Percentiles rank a stretch among this genome's conserved stretches.
Conservation (phyloP, 495 filamentous ascomycete species). For the Cercophora newfieldiana region DNA sequence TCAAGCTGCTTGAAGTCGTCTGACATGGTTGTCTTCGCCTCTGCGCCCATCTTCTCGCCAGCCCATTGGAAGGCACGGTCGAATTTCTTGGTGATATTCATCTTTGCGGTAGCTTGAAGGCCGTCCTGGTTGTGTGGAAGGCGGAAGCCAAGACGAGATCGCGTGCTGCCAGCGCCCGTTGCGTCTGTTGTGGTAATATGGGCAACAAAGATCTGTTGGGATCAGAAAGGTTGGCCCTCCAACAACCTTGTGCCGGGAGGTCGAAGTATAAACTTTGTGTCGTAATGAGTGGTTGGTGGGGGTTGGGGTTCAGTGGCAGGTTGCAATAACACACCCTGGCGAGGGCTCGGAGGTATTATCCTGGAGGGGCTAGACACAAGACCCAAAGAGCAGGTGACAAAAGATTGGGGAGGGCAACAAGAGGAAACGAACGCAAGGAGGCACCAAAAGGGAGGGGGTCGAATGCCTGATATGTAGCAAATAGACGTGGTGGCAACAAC, state of each 20-base stretch:
- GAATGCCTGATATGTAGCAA: slow-evolving; percentile 24
- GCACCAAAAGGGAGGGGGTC: slow-evolving; percentile 5
- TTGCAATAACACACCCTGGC: slow-evolving; percentile 1
- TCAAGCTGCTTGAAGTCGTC: slow-evolving; percentile 95
- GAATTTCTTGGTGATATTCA: slow-evolving; percentile 96
- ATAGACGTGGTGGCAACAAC: slow-evolving; percentile 25
- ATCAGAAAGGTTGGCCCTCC: not conserved
- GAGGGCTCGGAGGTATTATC: slow-evolving; percentile 7
- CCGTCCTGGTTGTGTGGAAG: not conserved
- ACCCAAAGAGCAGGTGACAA: not conserved
- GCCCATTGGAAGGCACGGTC: slow-evolving; percentile 99
- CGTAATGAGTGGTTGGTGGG: slow-evolving; percentile 8
- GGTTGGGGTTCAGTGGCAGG: not conserved
- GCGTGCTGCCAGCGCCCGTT: not conserved
- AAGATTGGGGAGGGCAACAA: not conserved
- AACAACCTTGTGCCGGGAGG: not conserved
- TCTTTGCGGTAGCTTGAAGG: slow-evolving; percentile 43
- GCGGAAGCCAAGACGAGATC: not conserved
- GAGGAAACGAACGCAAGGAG: slow-evolving; percentile 11
- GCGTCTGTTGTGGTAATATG: not conserved
- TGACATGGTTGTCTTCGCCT: slow-evolving; percentile 82
- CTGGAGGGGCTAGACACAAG: not conserved
- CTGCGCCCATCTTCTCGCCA: slow-evolving; percentile 93
- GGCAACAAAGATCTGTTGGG: not conserved
- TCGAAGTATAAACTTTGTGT: slow-evolving; percentile 10